Conservation (phyloP, 106 monocot genomes). For the Apostasia shenzhenica region DNA sequence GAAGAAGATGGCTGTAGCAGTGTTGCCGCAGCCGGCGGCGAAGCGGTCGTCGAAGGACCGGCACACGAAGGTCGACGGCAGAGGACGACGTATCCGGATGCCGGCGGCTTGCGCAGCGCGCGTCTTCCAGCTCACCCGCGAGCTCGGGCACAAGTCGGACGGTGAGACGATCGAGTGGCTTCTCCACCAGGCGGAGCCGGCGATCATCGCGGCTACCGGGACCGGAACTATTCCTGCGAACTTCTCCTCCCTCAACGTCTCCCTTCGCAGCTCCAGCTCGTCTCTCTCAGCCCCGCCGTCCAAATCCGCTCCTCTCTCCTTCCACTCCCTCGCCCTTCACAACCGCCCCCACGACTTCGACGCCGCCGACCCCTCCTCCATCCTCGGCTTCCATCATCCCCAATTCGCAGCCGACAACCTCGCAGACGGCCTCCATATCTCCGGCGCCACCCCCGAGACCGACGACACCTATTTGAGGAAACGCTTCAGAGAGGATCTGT, state of each 20-base stretch:
- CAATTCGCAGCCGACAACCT: constrained; percentile 13
- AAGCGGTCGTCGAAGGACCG: constrained; percentile 58
- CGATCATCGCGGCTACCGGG: constrained; percentile 55
- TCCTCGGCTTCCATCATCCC: constrained; percentile 32
- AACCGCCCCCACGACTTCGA: constrained; percentile 13
- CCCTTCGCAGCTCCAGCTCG: constrained; percentile 36
- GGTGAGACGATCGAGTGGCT: constrained; percentile 73
- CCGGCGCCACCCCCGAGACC: constrained; percentile 11
- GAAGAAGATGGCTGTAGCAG: constrained; percentile 1
- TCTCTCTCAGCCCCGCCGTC: constrained; percentile 30
- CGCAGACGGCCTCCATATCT: constrained; percentile 5
- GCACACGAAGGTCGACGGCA: constrained; percentile 69
- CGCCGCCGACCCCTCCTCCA: constrained; percentile 1
- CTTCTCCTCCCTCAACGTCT: constrained; percentile 55
- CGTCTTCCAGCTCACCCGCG: constrained; percentile 60
- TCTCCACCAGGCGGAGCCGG: constrained; percentile 60
- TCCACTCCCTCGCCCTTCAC: constrained; percentile 21
- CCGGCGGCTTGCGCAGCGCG: constrained; percentile 57
- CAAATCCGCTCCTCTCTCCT: constrained; percentile 17
- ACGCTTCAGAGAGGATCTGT: constrained; percentile 67
- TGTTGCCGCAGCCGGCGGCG: constrained; percentile 1
- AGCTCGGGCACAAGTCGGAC: constrained; percentile 64
- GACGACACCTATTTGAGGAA: constrained; percentile 64
- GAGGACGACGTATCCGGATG: constrained; percentile 63
- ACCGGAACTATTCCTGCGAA: constrained; percentile 61